Percentiles rank a stretch among this genome's conserved stretches.
Evolutionary conservation across 106 monocot species (phyloP).

Genomic region (Gastrodia elata): DNA sequence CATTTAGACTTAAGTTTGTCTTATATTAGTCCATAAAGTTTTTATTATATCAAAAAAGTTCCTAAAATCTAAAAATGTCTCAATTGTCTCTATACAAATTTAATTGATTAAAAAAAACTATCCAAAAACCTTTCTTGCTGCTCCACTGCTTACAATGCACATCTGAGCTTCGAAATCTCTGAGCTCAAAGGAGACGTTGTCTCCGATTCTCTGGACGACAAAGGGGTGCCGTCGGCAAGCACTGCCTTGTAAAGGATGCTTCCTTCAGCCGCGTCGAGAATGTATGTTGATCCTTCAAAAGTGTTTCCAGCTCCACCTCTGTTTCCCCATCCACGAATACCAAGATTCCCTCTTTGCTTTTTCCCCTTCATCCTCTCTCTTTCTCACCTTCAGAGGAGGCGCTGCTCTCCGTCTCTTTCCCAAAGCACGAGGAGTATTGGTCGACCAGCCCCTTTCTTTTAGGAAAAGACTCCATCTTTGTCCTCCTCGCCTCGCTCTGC

Average conservation of each 20-base stretch:
- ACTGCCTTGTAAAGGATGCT: slow-evolving; percentile 99
- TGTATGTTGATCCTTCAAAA: slow-evolving; percentile 94
- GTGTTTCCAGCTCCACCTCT: slow-evolving; percentile 77
- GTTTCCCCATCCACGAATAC: slow-evolving; percentile 77
- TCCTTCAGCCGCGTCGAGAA: slow-evolving; percentile 73
- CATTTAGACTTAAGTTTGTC: no score
- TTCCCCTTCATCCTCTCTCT: slow-evolving; percentile 23
- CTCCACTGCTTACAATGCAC: no score
- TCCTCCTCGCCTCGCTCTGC: slow-evolving; percentile 6
- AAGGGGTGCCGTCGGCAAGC: slow-evolving; percentile 70
- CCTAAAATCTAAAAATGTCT: no score
- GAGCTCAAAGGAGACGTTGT: slow-evolving; percentile 55
- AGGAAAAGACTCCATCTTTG: neutral
- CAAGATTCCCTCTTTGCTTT: slow-evolving; percentile 24
- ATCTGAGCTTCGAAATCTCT: slow-evolving; percentile 87
- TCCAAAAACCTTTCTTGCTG: no score
- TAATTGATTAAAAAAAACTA: no score
- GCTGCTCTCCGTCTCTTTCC: slow-evolving; percentile 29
- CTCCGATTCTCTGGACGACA: slow-evolving; percentile 80
- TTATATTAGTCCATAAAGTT: no score
- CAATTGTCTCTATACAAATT: no score
- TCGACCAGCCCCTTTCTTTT: neutral
- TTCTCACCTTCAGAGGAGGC: slow-evolving; percentile 35
- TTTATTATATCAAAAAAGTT: no score
- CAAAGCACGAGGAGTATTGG: slow-evolving; percentile 20